Conservation (phyloP, 2,329 filamentous ascomycete species). For the Stachybotrys chartarum region DNA sequence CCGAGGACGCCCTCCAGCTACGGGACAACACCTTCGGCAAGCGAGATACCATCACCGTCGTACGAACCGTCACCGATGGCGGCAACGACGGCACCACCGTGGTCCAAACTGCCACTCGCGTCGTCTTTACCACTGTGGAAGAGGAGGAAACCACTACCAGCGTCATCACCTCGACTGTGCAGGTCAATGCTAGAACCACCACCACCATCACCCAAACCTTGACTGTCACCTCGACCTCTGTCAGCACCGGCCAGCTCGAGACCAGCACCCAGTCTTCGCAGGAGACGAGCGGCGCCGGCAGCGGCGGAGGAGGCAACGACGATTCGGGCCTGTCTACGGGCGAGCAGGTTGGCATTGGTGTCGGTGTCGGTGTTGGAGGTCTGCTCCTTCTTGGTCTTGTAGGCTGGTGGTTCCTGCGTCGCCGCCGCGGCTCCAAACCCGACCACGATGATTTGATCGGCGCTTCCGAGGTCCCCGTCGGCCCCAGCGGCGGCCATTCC, state of each 20-base stretch:
- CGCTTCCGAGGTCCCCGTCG: slow-evolving; percentile 34
- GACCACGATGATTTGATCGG: slow-evolving; percentile 32
- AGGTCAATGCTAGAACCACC: slow-evolving; percentile 28
- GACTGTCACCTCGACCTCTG: slow-evolving; percentile 23
- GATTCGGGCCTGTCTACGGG: slow-evolving; percentile 29
- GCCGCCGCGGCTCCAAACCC: slow-evolving; percentile 22
- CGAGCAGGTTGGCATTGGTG: slow-evolving; percentile 37
- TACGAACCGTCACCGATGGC: slow-evolving; percentile 1
- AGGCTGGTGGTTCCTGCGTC: slow-evolving; percentile 22
- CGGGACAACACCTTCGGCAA: slow-evolving; percentile 25
- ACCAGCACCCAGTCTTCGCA: slow-evolving; percentile 15
- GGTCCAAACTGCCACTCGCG: slow-evolving; percentile 20
- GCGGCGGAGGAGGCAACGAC: slow-evolving; percentile 6
- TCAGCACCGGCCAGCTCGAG: slow-evolving; percentile 20
- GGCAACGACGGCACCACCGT: slow-evolving; percentile 15
- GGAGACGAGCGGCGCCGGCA: slow-evolving; percentile 8
- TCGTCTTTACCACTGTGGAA: slow-evolving; percentile 23
- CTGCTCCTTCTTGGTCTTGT: slow-evolving; percentile 22
- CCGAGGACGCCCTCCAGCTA: slow-evolving; percentile 10
- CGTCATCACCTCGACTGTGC: slow-evolving; percentile 23
- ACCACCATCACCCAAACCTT: slow-evolving; percentile 28
- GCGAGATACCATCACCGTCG: slow-evolving; percentile 21
- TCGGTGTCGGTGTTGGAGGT: slow-evolving; percentile 28
- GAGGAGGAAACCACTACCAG: slow-evolving; percentile 18
- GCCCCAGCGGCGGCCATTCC: slow-evolving; percentile 12